Evolutionary conservation across 345 rosid species (phyloP).

Genomic region (Corchorus olitorius): DNA sequence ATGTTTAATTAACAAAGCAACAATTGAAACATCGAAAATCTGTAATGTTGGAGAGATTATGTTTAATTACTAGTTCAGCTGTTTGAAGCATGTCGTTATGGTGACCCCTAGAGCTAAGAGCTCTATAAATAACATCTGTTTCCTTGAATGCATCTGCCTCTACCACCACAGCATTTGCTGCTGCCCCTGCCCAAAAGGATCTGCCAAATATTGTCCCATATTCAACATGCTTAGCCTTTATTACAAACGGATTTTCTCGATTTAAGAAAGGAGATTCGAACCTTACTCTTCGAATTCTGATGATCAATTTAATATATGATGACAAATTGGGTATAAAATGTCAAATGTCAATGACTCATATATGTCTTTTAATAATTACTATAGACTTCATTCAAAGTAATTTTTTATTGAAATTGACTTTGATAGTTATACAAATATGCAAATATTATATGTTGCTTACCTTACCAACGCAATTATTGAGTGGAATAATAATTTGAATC

Average conservation of each 20-base stretch:
- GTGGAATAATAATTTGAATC: background rate
- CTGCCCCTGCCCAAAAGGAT: conserved; percentile 81
- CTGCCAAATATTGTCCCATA: conserved; percentile 42
- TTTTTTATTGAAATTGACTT: background rate
- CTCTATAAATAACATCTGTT: conserved; percentile 83
- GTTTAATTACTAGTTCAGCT: conserved; percentile 65
- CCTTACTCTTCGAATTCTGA: no score
- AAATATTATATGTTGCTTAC: background rate
- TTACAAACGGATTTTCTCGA: no score
- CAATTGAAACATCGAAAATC: no score
- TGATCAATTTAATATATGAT: no score
- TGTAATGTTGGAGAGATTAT: no score
- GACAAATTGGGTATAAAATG: no score
- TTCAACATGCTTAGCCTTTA: background rate
- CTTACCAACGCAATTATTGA: background rate
- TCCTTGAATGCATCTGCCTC: conserved; percentile 98
- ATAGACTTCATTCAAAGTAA: background rate
- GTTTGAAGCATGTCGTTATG: conserved; percentile 83
- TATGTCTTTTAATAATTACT: no score
- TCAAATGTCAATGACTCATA: no score
- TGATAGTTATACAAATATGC: no score
- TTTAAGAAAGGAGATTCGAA: no score
- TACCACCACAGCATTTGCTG: conserved; percentile 70
- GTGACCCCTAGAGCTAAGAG: conserved; percentile 73
- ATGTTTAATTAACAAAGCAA: no score